Evolutionary conservation across 352 stramenopile species (phyloP), one percentile per base, ranked within the genome.

Genomic region (Blastocystis sp.): DNA sequence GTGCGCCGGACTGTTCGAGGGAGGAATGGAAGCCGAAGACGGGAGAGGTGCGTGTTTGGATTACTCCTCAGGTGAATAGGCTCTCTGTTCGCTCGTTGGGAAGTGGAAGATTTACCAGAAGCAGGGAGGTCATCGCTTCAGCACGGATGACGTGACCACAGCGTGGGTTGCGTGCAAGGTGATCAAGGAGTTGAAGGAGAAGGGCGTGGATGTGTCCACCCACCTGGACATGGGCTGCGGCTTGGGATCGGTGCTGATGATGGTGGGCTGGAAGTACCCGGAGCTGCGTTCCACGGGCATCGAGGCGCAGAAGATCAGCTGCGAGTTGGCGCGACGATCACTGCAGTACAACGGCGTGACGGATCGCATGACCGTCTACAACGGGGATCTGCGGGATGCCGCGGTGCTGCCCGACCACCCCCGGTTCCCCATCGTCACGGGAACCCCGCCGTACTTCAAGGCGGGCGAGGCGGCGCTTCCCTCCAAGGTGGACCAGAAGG

Each of bases 141-240:
- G 92, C 16, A 95, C 92, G 31, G 93, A 95, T 90, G 93, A 95
- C 90, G 79, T 95, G 24, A 90, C 93, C 13, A 94, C 93, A 13
- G 93, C 93, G 1, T 94, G 91, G 74, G 88, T 94, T 33, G 93
- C 92, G 1, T 81, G 39, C 29, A 21, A 69, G 16, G 70, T 63
- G 55, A 90, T 79, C 62, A 35, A 21, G 50, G 66, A 35, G 50
- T 24, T 60, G 24, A 13, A 78, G 13, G 26, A 24, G 33, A 31
- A 60, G 50, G 21, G 61, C 37, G 26, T 37, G 13, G 31, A 37
- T 3, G 78, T 79, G 12, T 37, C 60, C 21, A 39, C 31, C 51
- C 80, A 82, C 59, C 63, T 91, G 1, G 93, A 95, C 90, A 90
- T 95, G n/a, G 93, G 93, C 9, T 93, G 90, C 37, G 93, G 93